These are phyloP conservation scores for Nannochloropsis salina DNA, from an alignment of 108 stramenopile species.

Conservation along the genomic window DNA sequence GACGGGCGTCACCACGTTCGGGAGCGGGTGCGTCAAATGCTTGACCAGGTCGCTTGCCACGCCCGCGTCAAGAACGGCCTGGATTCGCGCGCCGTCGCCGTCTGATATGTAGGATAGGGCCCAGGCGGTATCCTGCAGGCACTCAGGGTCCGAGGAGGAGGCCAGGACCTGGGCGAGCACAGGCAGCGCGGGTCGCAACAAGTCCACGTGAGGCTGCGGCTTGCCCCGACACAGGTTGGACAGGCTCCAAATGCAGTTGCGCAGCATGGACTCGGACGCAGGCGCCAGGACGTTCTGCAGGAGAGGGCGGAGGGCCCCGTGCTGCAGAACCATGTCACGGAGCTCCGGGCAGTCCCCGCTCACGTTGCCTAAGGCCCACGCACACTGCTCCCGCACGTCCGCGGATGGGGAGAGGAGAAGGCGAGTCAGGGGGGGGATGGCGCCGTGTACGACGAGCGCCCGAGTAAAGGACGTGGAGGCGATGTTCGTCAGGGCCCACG, in stretches of 20 bases:
- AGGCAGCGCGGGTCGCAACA: conserved; percentile 59
- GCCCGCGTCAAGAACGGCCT: conserved; percentile 60
- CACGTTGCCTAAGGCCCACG: conserved; percentile 92
- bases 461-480: conserved; percentile 65
- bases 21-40: conserved; percentile 50
- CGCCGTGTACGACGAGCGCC: conserved; percentile 67
- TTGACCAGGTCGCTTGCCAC: conserved; percentile 53
- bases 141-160: conserved; percentile 35
- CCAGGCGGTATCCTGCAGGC: conserved; percentile 71
- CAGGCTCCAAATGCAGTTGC: conserved; percentile 78
- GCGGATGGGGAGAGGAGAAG: conserved; percentile 60
- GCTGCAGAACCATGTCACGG: conserved; percentile 63
- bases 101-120: conserved; percentile 80
- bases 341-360: conserved; percentile 73
- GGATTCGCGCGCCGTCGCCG: conserved; percentile 71
- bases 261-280: conserved; percentile 61
- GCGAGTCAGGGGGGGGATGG: conserved; percentile 62
- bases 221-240: conserved; percentile 91
- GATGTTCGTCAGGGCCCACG: conserved; percentile 91
- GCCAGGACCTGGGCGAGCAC: conserved; percentile 52
- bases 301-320: conserved; percentile 61
- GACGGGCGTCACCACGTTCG: conserved; percentile 63
- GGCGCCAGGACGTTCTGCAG: conserved; percentile 69
- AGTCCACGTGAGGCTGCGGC: conserved; percentile 61
- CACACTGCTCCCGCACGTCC: conserved; percentile 84